Base-by-base conservation (phyloP, 805 yeast genomes). In the Citeromyces matritensis region DNA sequence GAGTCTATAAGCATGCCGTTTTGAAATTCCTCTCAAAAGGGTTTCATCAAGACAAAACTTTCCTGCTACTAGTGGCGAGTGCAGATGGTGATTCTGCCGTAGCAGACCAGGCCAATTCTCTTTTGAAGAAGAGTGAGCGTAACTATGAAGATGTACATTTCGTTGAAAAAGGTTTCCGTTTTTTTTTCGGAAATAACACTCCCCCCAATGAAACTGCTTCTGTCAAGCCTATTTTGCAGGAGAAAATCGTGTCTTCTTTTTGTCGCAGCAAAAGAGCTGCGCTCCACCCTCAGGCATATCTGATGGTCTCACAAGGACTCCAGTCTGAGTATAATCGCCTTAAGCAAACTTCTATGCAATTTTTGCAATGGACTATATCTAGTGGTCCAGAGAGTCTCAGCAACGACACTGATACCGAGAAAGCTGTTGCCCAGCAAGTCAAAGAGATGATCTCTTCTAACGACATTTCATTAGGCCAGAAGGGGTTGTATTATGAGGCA, bases 401-500 rank as follows among this genome's bases (percentile, higher is more conserved):
- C 6, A 15, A 24, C 14, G 12, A 21, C 8, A 24, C 19, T 3
- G 24, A 8, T 6, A 15, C 27, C 23, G 21, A 12, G 10, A 11
- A 12, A 13, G 10, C 33, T 23, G 26, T 13, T 23, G 26, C 12
- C 6, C 17, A 13, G 5, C 26, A 51, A 3, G 60, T 59, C 33
- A 57, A 64, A 10, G 15, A 15, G 13, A 5, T 8, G 23, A 9
- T 12, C 14, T 12, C 11, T 10, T 24, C 31, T 7, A 6, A 15
- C 25, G 42, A 59, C 2, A 37, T 45, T 1, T 42, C 49, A 9
- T 28, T 68, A 3, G 41, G 51, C 4, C 75, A 69, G 40, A 62
- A 91, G 41, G 64, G 66, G 42, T 51, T 63, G 25, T 83, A 80
- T 41, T 86, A 83, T 44, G 94, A 82, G 47, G 75, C 93, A 0